Base-by-base conservation (phyloP, 306 rosid genomes). In the Prunus mongolica region DNA sequence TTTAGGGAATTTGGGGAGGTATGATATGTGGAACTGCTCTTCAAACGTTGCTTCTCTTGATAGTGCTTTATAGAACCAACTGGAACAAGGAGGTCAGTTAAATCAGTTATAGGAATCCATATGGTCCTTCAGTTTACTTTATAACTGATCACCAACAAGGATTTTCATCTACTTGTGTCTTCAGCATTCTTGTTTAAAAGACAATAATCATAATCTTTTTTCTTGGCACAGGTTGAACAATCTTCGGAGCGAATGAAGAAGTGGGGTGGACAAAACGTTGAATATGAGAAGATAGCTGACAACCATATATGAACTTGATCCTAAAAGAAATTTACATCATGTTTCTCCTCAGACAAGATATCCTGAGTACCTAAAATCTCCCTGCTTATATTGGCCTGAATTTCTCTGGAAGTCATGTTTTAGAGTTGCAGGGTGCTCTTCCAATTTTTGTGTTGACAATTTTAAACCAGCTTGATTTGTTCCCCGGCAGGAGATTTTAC, bases 1-100 rank as follows among this genome's bases (percentile, higher is more conserved):
- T 71, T 67, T 67, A 86, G 93, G 93, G 93, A 60, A 62, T 89
- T 5, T 89, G 93, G 93, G 84, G 77, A 27, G 93, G 93, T 56
- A 87, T 89, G 93, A 84, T 84, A 56, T 70, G 84, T 69, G 93
- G 93, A 20, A 83, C 79, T 22, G 83, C 74, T 51, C 81, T 86
- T 12, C 93, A 89, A 61, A 89, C 90, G 49, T 44, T 86, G 81
- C 72, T 89, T 18, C 93, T 89, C 45, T 7, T 82, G 68, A 47
- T 79, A 65, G 22, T 84, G 16, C 86, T 89, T 8, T 89, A 57
- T 20, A 82, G 71, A 79, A 89, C 88, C 65, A 82, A 86, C 76
- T 89, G 93, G 93, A 84, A 49, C 63, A 82, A 86, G 58, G 93
- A 89, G 89, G 90, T 80, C 74, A 79, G 74, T 51, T 12, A 46